Evolutionary conservation across 345 rosid species (phyloP), one percentile per base, ranked within the genome.

Genomic region (Syzygium grande): DNA sequence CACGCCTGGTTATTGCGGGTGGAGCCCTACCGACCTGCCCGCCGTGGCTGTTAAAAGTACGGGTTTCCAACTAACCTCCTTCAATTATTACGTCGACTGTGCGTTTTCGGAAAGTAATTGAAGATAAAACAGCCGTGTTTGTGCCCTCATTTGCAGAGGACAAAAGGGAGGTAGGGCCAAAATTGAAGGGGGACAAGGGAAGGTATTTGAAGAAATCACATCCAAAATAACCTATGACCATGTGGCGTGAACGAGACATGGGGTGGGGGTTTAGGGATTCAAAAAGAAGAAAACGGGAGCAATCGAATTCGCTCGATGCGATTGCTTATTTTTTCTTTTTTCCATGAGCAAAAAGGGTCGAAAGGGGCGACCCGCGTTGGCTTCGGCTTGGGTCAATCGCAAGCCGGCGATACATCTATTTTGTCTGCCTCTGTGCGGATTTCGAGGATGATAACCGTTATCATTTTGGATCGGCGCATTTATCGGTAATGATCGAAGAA

Each of bases 361-460:
- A 51, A 11, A 52, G 16, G 54, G 43, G 43, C 43, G 43, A 4
- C 6, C 43, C 6, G 43, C 43, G 6, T 41, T 41, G 46, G 1
- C 46, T 43, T 43, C 6, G 46, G 46, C 7, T 43, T 6, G 46
- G 46, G 46, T 7, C 46, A 5, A 43, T 43, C 1, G 46, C 46
- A 5, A 5, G 46, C 46, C 1, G 7, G 1, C 1, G 5, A 43
- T 43, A 43, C 5, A 43, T 6, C 46, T 6, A 1, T 43, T 7
- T 43, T 1, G 7, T 51, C 5, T 0, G 15, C 12, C 15, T 51
- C 3, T 3, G 52, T 12, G 15, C 52, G 15, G 52, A 51, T 51
- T 51, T 51, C 52, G 52, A 51, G 14, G 1, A 51, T 51, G 6
- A 52, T 5, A 52, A 52, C 55, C 8, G 2, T 5, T 19, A 19